These are phyloP conservation scores for Zychaea mexicana DNA, from an alignment of 371 early-diverging fungal species.

Conservation along the genomic window DNA sequence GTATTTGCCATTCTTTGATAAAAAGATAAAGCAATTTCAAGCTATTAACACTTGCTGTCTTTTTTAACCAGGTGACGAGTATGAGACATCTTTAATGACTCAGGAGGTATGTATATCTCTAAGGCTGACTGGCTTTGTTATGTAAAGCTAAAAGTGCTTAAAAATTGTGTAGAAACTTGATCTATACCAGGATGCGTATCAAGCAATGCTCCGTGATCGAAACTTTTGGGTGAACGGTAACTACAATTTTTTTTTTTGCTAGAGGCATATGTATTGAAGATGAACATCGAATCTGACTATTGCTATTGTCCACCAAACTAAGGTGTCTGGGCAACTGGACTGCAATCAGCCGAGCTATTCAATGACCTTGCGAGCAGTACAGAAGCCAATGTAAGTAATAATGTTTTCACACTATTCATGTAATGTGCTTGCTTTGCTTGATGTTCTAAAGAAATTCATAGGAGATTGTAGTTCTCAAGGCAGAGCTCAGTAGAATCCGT, in stretches of 20 bases:
- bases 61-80: slow-evolving; percentile 38
- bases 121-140: no score
- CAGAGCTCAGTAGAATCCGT: slow-evolving; percentile 5
- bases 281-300: no score
- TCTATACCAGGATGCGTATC: slow-evolving; percentile 29
- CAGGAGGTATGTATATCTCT: no score
- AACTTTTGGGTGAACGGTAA: slow-evolving; percentile 26
- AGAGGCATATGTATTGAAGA: no score
- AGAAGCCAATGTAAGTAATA: neutral
- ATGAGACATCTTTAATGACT: slow-evolving; percentile 33
- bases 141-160: no score
- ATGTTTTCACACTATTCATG: neutral
- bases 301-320: neutral
- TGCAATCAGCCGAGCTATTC: neutral
- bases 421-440: neutral
- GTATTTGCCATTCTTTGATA: no score
- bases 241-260: neutral
- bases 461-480: slow-evolving; percentile 4
- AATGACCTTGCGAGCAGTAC: neutral
- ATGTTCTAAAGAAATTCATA: neutral
- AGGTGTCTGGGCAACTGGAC: slow-evolving; percentile 7
- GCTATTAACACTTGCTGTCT: no score
- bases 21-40: no score
- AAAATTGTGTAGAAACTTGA: slow-evolving; percentile 25
- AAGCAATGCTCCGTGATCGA: slow-evolving; percentile 28